These are phyloP conservation scores for Salix dunnii DNA, from an alignment of 345 rosid species.

Conservation along the genomic window DNA sequence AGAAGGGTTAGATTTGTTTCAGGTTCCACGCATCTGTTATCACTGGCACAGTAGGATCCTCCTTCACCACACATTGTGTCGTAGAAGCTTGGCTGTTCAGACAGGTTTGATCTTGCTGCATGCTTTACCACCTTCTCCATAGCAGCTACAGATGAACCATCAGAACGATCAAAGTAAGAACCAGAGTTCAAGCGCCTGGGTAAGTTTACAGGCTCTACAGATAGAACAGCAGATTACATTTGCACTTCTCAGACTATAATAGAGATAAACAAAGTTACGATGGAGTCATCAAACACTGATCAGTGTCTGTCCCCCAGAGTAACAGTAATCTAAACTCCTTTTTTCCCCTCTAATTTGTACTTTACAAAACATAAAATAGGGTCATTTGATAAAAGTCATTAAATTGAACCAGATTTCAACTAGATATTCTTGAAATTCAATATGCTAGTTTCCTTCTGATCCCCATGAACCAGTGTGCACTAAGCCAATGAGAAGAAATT, in stretches of 20 bases:
- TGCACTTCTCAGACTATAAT: background rate
- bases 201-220: constrained; percentile 70
- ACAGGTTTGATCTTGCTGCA: constrained; percentile 64
- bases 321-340: background rate
- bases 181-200: constrained; percentile 92
- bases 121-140: constrained; percentile 89
- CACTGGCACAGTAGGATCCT: constrained; percentile 53
- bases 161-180: constrained; percentile 67
- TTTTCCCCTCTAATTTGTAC: background rate
- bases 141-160: constrained; percentile 60
- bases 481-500: background rate
- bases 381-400: background rate
- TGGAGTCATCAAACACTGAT: background rate
- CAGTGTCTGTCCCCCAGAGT: background rate
- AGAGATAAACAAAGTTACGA: background rate
- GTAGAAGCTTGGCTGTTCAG: constrained; percentile 95
- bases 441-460: background rate
- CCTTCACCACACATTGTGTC: constrained; percentile 86
- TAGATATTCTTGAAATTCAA: background rate
- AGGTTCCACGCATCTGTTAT: constrained; percentile 60
- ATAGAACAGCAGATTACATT: constrained; percentile 7
- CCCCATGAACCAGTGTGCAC: background rate
- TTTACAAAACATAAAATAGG: background rate
- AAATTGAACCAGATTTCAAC: background rate
- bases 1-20: constrained; percentile 61